A percentile compares a stretch with the other conserved stretches of the same genome.
Conservation (phyloP, 441 rosid genomes). For the Eutrema salsugineum region DNA sequence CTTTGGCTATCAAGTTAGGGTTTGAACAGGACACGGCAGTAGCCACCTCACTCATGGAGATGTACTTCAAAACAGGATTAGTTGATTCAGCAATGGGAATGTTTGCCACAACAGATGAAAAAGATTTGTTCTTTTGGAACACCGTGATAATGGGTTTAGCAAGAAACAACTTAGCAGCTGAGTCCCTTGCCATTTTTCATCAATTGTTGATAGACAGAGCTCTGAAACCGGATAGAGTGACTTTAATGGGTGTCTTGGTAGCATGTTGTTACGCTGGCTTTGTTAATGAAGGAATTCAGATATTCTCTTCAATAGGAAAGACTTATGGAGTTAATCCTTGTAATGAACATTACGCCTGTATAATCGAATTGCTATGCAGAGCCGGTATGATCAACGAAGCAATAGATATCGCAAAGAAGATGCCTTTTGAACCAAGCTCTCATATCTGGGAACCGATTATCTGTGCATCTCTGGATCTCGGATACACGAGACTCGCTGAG, state of each 20-base stretch:
- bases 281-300: slow-evolving; percentile 40
- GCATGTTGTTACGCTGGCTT: slow-evolving; percentile 60
- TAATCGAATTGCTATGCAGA: slow-evolving; percentile 49
- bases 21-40: slow-evolving; percentile 46
- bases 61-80: slow-evolving; percentile 55
- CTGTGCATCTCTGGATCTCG: slow-evolving; percentile 28
- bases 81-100: slow-evolving; percentile 46
- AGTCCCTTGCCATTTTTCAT: slow-evolving; percentile 40
- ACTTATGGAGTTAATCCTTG: slow-evolving; percentile 35
- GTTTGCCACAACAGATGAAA: slow-evolving; percentile 38
- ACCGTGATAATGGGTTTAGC: slow-evolving; percentile 55
- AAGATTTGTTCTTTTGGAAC: slow-evolving; percentile 72
- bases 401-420: slow-evolving; percentile 32
- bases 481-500: slow-evolving; percentile 41
- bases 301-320: slow-evolving; percentile 58
- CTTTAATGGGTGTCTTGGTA: slow-evolving; percentile 50
- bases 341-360: slow-evolving; percentile 54
- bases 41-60: slow-evolving; percentile 57
- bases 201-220: slow-evolving; percentile 38
- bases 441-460: slow-evolving; percentile 47
- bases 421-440: slow-evolving; percentile 48
- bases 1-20: slow-evolving; percentile 55
- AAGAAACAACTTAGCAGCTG: slow-evolving; percentile 38
- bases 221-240: slow-evolving; percentile 53
- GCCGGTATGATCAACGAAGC: slow-evolving; percentile 49